Conservation (phyloP, 116 monocot genomes). For the Posidonia oceanica region DNA sequence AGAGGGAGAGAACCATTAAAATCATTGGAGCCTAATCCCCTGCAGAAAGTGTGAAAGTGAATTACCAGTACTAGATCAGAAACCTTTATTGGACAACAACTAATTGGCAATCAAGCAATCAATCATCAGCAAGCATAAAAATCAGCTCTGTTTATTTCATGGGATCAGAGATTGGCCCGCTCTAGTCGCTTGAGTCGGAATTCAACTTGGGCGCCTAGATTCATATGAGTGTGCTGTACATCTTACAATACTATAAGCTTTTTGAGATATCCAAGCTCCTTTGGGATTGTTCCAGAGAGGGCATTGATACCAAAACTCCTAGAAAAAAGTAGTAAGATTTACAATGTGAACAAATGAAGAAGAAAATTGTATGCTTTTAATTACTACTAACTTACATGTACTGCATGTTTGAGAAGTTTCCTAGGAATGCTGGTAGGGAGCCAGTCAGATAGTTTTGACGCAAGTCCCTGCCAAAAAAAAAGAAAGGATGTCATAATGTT, state of each 20-base stretch:
- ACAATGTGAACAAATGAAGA: background rate
- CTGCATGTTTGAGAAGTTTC: conserved; percentile 19
- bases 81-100: background rate
- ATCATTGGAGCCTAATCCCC: conserved; percentile 46
- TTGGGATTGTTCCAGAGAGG: conserved; percentile 15
- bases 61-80: background rate
- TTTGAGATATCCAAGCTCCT: conserved; percentile 14
- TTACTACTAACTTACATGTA: conserved; percentile 5
- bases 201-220: background rate
- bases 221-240: background rate
- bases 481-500: background rate
- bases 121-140: too few relatives aligned
- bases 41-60: conserved; percentile 21
- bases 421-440: conserved; percentile 59
- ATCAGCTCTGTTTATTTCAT: too few relatives aligned
- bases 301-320: conserved; percentile 13
- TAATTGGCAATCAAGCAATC: too few relatives aligned
- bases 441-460: conserved; percentile 67
- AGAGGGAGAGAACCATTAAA: conserved; percentile 70
- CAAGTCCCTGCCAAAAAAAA: conserved; percentile 36
- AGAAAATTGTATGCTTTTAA: background rate
- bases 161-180: too few relatives aligned
- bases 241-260: conserved; percentile 12
- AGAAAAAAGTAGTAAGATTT: background rate
- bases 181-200: background rate